Evolutionary conservation across 2,329 filamentous ascomycete species (phyloP).

Genomic region (Penicillium sp.): DNA sequence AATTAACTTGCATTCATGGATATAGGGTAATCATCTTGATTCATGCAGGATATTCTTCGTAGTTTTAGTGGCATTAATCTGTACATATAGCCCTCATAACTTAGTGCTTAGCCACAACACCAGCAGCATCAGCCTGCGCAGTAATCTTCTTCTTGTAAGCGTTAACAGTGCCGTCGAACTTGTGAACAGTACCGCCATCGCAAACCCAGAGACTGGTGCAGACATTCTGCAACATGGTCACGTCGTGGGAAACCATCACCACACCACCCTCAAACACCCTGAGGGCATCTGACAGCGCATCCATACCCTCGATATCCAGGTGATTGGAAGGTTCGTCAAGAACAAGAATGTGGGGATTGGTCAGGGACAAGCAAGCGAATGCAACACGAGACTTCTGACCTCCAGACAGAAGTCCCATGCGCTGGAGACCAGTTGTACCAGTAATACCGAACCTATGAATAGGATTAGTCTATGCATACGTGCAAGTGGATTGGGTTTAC

Average conservation of each 20-base stretch:
- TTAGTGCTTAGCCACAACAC: slow-evolving; percentile 60
- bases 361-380: slow-evolving; percentile 91
- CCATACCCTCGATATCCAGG: slow-evolving; percentile 98
- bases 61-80: slow-evolving; percentile 5
- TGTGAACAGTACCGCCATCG: slow-evolving; percentile 88
- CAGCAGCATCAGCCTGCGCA: slow-evolving; percentile 81
- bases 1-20: background rate
- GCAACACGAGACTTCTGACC: slow-evolving; percentile 98
- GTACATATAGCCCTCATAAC: slow-evolving; percentile 1
- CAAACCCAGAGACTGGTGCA: slow-evolving; percentile 96
- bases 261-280: slow-evolving; percentile 89
- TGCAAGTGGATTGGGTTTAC: slow-evolving; percentile 39
- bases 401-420: slow-evolving; percentile 90
- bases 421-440: slow-evolving; percentile 92
- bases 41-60: slow-evolving; percentile 1
- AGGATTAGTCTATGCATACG: background rate
- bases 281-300: slow-evolving; percentile 82
- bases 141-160: slow-evolving; percentile 96
- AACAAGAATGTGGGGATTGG: slow-evolving; percentile 94
- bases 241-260: slow-evolving; percentile 98
- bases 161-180: slow-evolving; percentile 93
- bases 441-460: slow-evolving; percentile 64
- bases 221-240: slow-evolving; percentile 96
- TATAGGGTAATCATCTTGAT: background rate
- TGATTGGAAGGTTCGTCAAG: slow-evolving; percentile 99